Conservation (phyloP, 2,329 filamentous ascomycete genomes). For the Lasiodiplodia hormozganensis region DNA sequence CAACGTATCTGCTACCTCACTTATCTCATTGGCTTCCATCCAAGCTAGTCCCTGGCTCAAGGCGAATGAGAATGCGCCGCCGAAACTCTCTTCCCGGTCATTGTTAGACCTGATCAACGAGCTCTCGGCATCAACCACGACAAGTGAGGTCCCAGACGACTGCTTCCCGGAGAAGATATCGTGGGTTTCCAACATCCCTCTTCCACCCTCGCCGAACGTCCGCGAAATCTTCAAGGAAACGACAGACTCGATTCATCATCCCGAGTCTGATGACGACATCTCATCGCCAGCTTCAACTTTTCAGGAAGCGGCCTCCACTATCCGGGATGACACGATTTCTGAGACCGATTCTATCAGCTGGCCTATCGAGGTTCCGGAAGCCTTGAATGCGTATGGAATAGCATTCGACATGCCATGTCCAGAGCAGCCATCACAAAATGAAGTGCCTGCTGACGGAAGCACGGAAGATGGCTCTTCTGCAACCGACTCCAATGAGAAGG, state of each 20-base stretch:
- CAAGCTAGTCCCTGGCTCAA: slow-evolving; percentile 36
- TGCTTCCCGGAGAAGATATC: slow-evolving; percentile 20
- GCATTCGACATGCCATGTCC: neutral
- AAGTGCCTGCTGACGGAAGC: neutral
- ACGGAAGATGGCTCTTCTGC: neutral
- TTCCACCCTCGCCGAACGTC: slow-evolving; percentile 28
- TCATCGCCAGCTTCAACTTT: slow-evolving; percentile 14
- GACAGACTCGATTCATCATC: slow-evolving; percentile 18
- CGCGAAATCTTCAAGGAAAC: slow-evolving; percentile 20
- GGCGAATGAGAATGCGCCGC: slow-evolving; percentile 44
- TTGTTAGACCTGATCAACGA: slow-evolving; percentile 42
- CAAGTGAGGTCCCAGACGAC: neutral
- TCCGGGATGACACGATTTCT: slow-evolving; percentile 3
- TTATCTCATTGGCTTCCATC: slow-evolving; percentile 41
- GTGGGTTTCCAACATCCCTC: slow-evolving; percentile 24
- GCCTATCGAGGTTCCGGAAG: slow-evolving; percentile 13
- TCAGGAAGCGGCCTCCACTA: slow-evolving; percentile 8
- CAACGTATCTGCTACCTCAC: slow-evolving; percentile 43
- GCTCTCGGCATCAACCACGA: slow-evolving; percentile 23
- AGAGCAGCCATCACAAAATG: neutral
- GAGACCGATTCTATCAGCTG: slow-evolving; percentile 12
- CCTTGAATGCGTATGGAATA: slow-evolving; percentile 5
- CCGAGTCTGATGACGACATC: neutral
- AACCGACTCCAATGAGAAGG: neutral
- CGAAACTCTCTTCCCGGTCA: slow-evolving; percentile 41